phyloP scores from a whole-genome alignment of 306 rosid genomes.

The Mucuna pruriens region DNA sequence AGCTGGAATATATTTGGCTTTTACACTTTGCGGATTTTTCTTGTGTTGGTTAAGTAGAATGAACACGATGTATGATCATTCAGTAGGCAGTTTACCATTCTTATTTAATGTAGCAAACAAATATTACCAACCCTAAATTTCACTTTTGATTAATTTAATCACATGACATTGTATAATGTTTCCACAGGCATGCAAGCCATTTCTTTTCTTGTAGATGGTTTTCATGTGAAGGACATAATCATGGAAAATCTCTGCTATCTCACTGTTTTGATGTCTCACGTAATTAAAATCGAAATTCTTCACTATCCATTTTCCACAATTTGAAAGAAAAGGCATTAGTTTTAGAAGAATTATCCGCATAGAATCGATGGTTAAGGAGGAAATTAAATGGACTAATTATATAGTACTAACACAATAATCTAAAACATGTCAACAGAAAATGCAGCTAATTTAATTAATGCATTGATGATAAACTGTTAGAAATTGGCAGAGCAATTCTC shows the following conservation, averaged over 20 bases:
- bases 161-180: background rate
- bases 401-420: background rate
- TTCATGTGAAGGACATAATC: background rate
- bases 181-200: background rate
- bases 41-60: no score
- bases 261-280: background rate
- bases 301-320: background rate
- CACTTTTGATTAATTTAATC: background rate
- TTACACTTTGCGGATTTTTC: no score
- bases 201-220: background rate
- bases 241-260: background rate
- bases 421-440: slow-evolving; percentile 21
- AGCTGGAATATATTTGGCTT: no score
- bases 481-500: slow-evolving; percentile 75
- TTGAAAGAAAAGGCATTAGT: background rate
- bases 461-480: slow-evolving; percentile 13
- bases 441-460: background rate
- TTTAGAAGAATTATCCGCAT: background rate
- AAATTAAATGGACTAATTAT: background rate
- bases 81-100: background rate
- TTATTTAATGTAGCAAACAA: background rate
- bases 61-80: background rate
- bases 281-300: background rate
- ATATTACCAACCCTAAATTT: background rate
- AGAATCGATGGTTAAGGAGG: background rate